Conservation (phyloP, 2,329 filamentous ascomycete species). For the Tolypocladium album region DNA sequence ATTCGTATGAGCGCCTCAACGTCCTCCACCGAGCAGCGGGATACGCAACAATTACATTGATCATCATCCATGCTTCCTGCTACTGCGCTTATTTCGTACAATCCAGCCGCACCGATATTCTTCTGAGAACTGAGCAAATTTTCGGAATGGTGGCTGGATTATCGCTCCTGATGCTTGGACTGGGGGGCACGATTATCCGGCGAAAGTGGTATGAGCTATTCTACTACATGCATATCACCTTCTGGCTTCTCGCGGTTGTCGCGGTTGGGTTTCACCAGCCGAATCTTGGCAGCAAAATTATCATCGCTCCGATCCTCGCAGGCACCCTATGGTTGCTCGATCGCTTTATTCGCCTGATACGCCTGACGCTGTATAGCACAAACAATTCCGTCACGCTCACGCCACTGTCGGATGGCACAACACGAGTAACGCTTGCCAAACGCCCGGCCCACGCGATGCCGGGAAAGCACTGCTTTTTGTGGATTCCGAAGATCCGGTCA, state of each 20-base stretch:
- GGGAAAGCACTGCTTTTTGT: constrained; percentile 54
- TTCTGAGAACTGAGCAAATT: constrained; percentile 28
- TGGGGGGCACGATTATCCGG: constrained; percentile 31
- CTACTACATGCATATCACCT: constrained; percentile 39
- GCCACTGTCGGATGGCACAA: constrained; percentile 42
- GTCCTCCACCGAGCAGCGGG: constrained; percentile 44
- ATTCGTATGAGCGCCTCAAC: constrained; percentile 49
- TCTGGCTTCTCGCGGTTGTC: constrained; percentile 37
- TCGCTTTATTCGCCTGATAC: constrained; percentile 33
- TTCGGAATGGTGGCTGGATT: constrained; percentile 37
- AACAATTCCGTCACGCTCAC: constrained; percentile 43
- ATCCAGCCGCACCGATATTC: constrained; percentile 13
- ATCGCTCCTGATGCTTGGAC: constrained; percentile 31
- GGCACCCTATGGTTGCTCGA: constrained; percentile 40
- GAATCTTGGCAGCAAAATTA: constrained; percentile 26
- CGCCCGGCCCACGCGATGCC: constrained; percentile 33
- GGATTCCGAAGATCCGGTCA: constrained; percentile 46
- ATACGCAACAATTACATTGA: constrained; percentile 32
- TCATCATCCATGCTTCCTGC: constrained; percentile 33
- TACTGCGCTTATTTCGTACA: constrained; percentile 31
- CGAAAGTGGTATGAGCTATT: constrained; percentile 44
- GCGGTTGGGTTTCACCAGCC: constrained; percentile 42
- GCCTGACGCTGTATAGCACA: constrained; percentile 31
- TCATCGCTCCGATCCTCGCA: constrained; percentile 30
- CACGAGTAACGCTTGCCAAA: constrained; percentile 42